Conservation (phyloP, 345 rosid species). For the Arabidopsis arenosa region DNA sequence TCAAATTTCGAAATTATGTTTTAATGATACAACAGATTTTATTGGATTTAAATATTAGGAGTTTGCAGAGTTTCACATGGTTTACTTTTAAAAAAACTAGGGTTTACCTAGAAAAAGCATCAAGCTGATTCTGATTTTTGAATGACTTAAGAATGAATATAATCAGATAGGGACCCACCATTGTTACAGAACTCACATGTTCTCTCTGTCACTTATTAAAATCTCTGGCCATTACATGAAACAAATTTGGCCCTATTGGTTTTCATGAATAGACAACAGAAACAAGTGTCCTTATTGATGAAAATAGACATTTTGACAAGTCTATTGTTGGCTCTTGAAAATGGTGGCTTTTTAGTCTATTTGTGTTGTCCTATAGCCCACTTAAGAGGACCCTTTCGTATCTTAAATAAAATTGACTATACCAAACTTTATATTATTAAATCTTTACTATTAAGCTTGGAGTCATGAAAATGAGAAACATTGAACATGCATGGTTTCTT, state of each 20-base stretch:
- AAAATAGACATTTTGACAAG: slow-evolving; percentile 36
- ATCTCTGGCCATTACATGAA: slow-evolving; percentile 45
- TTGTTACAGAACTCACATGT: slow-evolving; percentile 38
- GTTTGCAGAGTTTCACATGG: slow-evolving; percentile 44
- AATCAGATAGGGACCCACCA: slow-evolving; percentile 43
- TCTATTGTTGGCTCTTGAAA: slow-evolving; percentile 34
- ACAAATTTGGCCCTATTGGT: slow-evolving; percentile 36
- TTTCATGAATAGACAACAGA: slow-evolving; percentile 39
- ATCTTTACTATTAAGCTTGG: slow-evolving; percentile 8
- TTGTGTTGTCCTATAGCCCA: slow-evolving; percentile 28
- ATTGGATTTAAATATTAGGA: slow-evolving; percentile 20
- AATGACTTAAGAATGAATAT: slow-evolving; percentile 39
- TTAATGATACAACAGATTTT: slow-evolving; percentile 28
- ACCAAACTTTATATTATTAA: slow-evolving; percentile 7
- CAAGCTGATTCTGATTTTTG: slow-evolving; percentile 39
- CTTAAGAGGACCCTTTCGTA: slow-evolving; percentile 33
- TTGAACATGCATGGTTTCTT: slow-evolving; percentile 35
- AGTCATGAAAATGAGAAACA: slow-evolving; percentile 37
- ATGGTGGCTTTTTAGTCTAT: slow-evolving; percentile 37
- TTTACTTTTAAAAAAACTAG: slow-evolving; percentile 28
- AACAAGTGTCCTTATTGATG: slow-evolving; percentile 41
- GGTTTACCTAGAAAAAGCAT: slow-evolving; percentile 44
- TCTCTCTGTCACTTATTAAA: slow-evolving; percentile 31
- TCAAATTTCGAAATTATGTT: slow-evolving; percentile 26
- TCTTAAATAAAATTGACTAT: slow-evolving; percentile 26